Evolutionary conservation across 78 protist genomes (phyloP), one percentile per base, ranked within the genome.

Genomic region (Isochrysis galbana): DNA sequence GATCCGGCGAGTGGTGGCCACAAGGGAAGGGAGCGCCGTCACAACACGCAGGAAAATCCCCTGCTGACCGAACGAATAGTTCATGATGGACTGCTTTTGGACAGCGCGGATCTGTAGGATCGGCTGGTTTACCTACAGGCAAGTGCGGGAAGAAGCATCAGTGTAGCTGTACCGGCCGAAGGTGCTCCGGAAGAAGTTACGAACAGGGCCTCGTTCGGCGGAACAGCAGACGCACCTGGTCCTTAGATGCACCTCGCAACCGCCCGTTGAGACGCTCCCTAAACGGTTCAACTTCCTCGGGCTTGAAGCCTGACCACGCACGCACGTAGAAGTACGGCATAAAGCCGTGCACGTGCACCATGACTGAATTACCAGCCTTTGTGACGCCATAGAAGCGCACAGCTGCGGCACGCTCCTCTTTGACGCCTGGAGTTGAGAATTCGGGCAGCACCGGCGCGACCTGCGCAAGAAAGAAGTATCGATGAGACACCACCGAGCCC

Each of bases 311-410:
- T 0, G 42, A 23, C 93, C 54, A 70, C 34, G 98, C 97, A 11
- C 92, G 89, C 29, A 98, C 93, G 90, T 96, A 99, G 91, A 99
- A 95, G 94, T 98, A 99, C 2, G 99, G 99, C 19, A 87, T 21
- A 86, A 97, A 99, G 45, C 99, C 99, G 82, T 98, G 98, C 11
- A 98, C 96, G 94, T 98, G 98, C 25, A 72, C 90, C 26, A 93
- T 19, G 32, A 98, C 99, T 36, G 95, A 89, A 92, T 98, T 89
- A 46, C 99, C 99, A 1, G n/a, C 94, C 41, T 29, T 80, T 0
- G 98, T 98, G 19, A 97, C 95, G 41, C 99, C 99, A 93, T 88
- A 99, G n/a, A 99, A 4, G 44, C 99, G 96, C 26, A 99, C 23
- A 7, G 95, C 83, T 5, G 99, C 98, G 26, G 93, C 96, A 26